Evolutionary conservation across 2,329 filamentous ascomycete species (phyloP), one percentile per base, ranked within the genome.

Genomic region (Aphanocladium album): DNA sequence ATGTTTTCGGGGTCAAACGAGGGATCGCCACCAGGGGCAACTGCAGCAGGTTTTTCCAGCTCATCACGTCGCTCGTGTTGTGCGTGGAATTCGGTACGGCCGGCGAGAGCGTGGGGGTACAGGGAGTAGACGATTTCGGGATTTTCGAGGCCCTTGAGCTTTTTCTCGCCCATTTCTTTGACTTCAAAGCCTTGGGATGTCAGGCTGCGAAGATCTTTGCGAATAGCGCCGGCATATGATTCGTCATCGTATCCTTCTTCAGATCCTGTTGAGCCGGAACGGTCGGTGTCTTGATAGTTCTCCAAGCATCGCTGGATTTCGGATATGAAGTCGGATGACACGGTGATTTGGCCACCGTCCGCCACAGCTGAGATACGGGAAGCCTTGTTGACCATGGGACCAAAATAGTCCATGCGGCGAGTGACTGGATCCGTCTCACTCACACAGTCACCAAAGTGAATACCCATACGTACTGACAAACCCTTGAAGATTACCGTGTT

Each of bases 321-420:
- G 14, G 90, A 90, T 70, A 99, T 96, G 75, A 98, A 98, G 73
- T 99, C 95, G 1, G 92, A 92, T 1, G 93, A 97, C 1, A 98
- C 95, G 0, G 93, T 95, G 65, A 98, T 97, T 72, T 99, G 93
- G 0, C 95, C 95, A 63, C 95, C 95, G 72, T 99, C 95, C 39
- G 95, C 95, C 47, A 96, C 93, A 23, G 91, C 89, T 7, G 91
- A 95, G 65, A 99, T 96, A 77, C 95, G 89, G 17, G 95, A 89
- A 0, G 95, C 91, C 70, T 96, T 93, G 76, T 99, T 99, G 69
- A 99, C 95, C 92, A 99, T 99, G 16, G 95, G 95, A 0, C 95
- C 95, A 72, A 98, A 99, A 77, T 99, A 99, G 70, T 99, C 95
- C 95, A 99, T 99, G 64, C 95, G 91, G 61, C 93, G 89, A 1